phyloP scores from a whole-genome alignment of 2,329 filamentous ascomycete genomes.

The Fusarium gaditjirri region DNA sequence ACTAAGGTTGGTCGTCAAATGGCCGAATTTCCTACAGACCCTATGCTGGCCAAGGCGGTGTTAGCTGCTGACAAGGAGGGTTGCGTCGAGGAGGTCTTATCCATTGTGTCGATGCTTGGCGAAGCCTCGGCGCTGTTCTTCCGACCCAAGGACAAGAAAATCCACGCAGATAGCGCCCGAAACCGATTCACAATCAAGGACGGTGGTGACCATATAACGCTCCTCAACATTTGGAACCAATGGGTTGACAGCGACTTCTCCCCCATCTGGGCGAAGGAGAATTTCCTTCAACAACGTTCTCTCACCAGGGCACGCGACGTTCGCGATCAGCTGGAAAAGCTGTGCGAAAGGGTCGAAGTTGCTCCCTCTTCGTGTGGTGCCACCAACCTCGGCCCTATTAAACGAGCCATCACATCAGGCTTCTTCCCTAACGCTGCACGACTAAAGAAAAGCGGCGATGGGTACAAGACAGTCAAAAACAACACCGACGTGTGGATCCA shows the following conservation, averaged over 20 bases:
- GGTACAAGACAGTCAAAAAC: constrained; percentile 92
- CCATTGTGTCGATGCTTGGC: constrained; percentile 92
- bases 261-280: constrained; percentile 88
- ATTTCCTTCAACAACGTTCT: constrained; percentile 92
- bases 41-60: constrained; percentile 89
- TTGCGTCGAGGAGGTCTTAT: constrained; percentile 93
- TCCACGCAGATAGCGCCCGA: constrained; percentile 91
- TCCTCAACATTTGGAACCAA: constrained; percentile 94
- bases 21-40: constrained; percentile 93
- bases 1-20: constrained; percentile 94
- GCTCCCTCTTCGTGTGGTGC: constrained; percentile 74
- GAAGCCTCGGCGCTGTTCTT: constrained; percentile 93
- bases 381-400: constrained; percentile 77
- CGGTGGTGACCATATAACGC: constrained; percentile 87
- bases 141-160: constrained; percentile 95
- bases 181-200: constrained; percentile 90
- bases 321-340: constrained; percentile 87
- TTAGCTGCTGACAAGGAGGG: constrained; percentile 88
- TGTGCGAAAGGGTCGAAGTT: constrained; percentile 94
- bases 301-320: constrained; percentile 90
- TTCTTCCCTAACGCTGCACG: constrained; percentile 95
- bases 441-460: constrained; percentile 83
- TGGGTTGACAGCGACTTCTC: constrained; percentile 94
- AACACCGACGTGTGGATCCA: constrained; percentile 92
- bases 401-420: constrained; percentile 87